Evolutionary conservation across 345 rosid genomes (phyloP).

Genomic region (Boechera retrofracta): DNA sequence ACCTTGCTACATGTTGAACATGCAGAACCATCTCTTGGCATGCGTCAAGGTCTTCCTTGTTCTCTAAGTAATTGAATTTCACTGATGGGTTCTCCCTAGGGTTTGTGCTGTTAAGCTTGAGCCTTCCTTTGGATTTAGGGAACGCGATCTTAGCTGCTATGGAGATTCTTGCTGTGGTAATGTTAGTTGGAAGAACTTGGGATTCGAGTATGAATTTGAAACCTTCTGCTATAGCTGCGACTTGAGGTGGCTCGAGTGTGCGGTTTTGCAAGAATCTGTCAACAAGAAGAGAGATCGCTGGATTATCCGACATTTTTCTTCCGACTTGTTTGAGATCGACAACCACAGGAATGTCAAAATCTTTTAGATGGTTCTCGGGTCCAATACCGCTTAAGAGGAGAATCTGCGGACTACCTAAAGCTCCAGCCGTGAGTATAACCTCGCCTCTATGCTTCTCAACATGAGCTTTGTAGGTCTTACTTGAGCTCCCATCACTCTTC

Average conservation of each 20-base stretch:
- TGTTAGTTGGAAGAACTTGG: slow-evolving; percentile 52
- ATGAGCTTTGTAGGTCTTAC: slow-evolving; percentile 55
- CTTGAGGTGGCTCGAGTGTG: slow-evolving; percentile 70
- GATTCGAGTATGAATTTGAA: slow-evolving; percentile 63
- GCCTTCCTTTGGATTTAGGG: slow-evolving; percentile 72
- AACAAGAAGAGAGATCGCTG: slow-evolving; percentile 53
- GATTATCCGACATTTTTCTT: slow-evolving; percentile 66
- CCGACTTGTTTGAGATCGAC: slow-evolving; percentile 57
- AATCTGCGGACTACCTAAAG: slow-evolving; percentile 79
- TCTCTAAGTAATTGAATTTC: slow-evolving; percentile 65
- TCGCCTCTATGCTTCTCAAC: slow-evolving; percentile 60
- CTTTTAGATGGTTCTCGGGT: slow-evolving; percentile 54
- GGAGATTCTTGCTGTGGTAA: slow-evolving; percentile 58
- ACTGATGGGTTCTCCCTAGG: slow-evolving; percentile 72
- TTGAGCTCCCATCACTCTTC: slow-evolving; percentile 55
- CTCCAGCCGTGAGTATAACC: slow-evolving; percentile 75
- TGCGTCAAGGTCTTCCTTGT: slow-evolving; percentile 57
- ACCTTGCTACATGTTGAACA: slow-evolving; percentile 61
- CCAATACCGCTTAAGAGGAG: slow-evolving; percentile 75
- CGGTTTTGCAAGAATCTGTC: slow-evolving; percentile 52
- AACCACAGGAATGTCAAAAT: slow-evolving; percentile 53
- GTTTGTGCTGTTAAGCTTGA: slow-evolving; percentile 54
- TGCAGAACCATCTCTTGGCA: slow-evolving; percentile 62
- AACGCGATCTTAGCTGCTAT: slow-evolving; percentile 66
- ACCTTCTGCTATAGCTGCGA: slow-evolving; percentile 60